phyloP scores from a whole-genome alignment of 192 early-diverging fungal genomes.

The Haplosporangium gracile region DNA sequence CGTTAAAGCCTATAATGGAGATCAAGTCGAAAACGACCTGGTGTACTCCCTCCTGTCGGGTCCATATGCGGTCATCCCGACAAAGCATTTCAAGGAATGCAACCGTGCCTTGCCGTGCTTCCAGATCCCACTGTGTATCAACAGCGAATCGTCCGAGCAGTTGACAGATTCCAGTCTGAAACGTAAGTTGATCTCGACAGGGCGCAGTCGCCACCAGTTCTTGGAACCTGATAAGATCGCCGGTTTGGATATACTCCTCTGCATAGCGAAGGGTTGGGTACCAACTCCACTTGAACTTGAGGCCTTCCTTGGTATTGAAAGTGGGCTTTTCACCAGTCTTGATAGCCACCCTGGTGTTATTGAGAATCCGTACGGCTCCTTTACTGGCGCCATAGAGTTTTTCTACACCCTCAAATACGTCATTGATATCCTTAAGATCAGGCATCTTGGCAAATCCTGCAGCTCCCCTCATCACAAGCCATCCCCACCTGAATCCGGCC shows the following conservation, averaged over 20 bases:
- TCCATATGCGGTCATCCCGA: too few species aligned
- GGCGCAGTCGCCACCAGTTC: too few species aligned
- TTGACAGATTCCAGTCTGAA: too few species aligned
- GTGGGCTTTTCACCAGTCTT: background rate
- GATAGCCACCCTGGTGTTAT: background rate
- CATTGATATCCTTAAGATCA: background rate
- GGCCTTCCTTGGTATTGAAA: constrained; percentile 3
- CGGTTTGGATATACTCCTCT: background rate
- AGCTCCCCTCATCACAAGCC: background rate
- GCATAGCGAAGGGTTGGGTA: constrained; percentile 8
- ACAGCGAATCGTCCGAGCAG: background rate
- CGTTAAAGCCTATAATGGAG: too few species aligned
- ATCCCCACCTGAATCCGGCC: constrained; percentile 1
- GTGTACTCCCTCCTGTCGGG: too few species aligned
- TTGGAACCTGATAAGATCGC: too few species aligned
- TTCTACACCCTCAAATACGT: constrained; percentile 2
- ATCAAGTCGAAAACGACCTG: too few species aligned
- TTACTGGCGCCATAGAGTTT: constrained; percentile 7
- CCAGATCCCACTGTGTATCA: too few species aligned
- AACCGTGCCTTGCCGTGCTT: too few species aligned
- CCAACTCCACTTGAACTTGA: constrained; percentile 14
- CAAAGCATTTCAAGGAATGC: too few species aligned
- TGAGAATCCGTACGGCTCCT: background rate
- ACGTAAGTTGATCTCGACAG: too few species aligned
- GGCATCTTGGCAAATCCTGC: constrained; percentile 7